Base-by-base conservation (phyloP, 2,329 filamentous ascomycete genomes). In the Fusarium caatingaense region DNA sequence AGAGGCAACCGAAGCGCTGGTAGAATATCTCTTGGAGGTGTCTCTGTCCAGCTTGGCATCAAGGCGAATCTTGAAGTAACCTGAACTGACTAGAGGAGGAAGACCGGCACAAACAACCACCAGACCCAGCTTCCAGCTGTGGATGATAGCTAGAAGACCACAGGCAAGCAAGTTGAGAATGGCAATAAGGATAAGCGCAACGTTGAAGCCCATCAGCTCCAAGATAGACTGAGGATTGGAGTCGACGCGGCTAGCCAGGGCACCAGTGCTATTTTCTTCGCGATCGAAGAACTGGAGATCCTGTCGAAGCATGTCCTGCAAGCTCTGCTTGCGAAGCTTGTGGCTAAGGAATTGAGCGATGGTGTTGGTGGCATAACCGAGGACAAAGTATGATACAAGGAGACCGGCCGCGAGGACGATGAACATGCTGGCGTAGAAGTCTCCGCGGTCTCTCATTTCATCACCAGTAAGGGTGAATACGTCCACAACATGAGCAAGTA, bases 391-490 rank as follows among this genome's bases (percentile, higher is more conserved):
- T 12, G 80, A 77, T 2, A 85, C 48, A 2, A 85, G 76, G n/a
- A 80, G 78, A 5, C 80, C 84, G 6, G 79, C 77, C 5, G 85
- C 84, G 40, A 86, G 70, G 2, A 87, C 79, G 46, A 86, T 82
- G 65, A 88, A 88, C 85, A 88, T 88, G 54, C 82, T 78, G 0
- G 86, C 82, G 76, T 81, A 87, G 69, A 87, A 88, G 71, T 88
- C 81, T 11, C 85, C 86, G 2, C 74, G 73, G 4, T 76, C 64
- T 8, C 74, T 74, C 77, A 82, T 79, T 6, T 66, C 74, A 3
- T 77, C 68, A 3, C 77, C 76, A 8, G 72, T 69, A 4, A 80
- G 60, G 4, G 75, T 78, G 58, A 85, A 84, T 9, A 83, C 80
- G 8, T 83, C 77, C 47, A 83, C 79, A 16, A 83, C 77, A 47